Base-by-base conservation (phyloP, 805 yeast genomes). In the Yarrowia porcina region DNA sequence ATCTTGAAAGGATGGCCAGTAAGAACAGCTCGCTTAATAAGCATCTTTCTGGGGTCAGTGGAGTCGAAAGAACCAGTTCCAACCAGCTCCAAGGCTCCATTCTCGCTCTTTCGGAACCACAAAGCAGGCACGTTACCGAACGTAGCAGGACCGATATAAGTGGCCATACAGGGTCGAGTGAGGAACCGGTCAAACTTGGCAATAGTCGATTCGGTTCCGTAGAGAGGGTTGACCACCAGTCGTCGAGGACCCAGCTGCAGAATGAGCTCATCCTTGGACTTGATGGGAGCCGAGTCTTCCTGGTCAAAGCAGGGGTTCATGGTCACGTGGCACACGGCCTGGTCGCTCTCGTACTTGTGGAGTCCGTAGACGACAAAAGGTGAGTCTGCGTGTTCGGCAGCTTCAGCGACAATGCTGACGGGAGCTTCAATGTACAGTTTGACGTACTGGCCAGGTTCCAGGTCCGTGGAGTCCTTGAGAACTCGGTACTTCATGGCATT, bases 1-100 rank as follows among this genome's bases (percentile, higher is more conserved):
- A 94, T 92, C 79, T 92, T 94, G 75, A 91, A 86, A 45, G 97
- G 96, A 68, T 90, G 91, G 64, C 99, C 99, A 0, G 98, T 94
- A 62, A 94, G 77, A 6, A 94, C 85, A 4, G 87, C 86, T 73
- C 98, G 83, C 81, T 93, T 91, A 32, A 96, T 96, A 62, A 92
- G 72, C 25, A 93, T 81, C 74, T 98, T 83, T 13, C 87, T 82
- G 70, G 88, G 89, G 75, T 94, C 97, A 45, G 92, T 83, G 72
- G 90, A 90, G 70, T 88, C 80, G 79, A 91, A 89, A 0, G 96
- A 84, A 44, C 99, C 99, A 66, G 89, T 88, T 3, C 97, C 99
- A 27, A 93, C 79, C 47, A 96, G 80, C 30, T 83, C 84, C 57
- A 71, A 64, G 38, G 80, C 79, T 1, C 76, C 71, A 3, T 79